Evolutionary conservation across 1,139 yeast genomes (phyloP), one percentile per base, ranked within the genome.

Genomic region (Kodamaea sp.): DNA sequence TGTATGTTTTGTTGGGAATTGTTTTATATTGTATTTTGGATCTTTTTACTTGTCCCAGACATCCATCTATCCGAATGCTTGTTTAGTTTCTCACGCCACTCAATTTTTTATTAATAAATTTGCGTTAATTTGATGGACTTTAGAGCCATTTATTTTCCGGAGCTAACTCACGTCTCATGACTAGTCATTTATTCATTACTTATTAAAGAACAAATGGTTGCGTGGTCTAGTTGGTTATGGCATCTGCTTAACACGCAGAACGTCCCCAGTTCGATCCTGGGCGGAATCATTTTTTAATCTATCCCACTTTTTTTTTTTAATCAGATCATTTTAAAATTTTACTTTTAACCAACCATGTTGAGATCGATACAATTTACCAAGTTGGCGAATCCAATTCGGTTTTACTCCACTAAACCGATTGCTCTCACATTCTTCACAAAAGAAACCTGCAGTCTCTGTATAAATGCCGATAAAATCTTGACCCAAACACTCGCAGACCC

Each of bases 221-320:
- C 63, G 87, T 87, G 95, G 95, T 87, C 95, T 87, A 87, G 95
- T 86, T 70, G 95, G 95, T 87, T 78, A 87, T 86, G 95, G 94
- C 95, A 84, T 84, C 90, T 86, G 95, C 95, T 85, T 87, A 86
- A 87, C 96, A 87, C 95, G 95, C 95, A 84, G 90, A 84, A 86
- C 90, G 96, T 88, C 96, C 96, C 96, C 96, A 86, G 96, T 88
- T 88, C 96, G 96, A 88, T 84, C 96, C 96, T 87, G 96, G 96
- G 96, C 88, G 84, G 79, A 85, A 84, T 85, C 96, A 88, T 57
- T 29, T 29, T 15, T 26, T 26, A 3, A 9, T 10, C 4, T 9
- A 26, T 26, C 10, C 4, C 28, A 4, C 28, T 26, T 26, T 26
- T 26, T 26, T 26, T 10, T 26, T 29, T 12, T 10, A 10, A 29